These are phyloP conservation scores for Ganoderma meredithae DNA, from an alignment of 1,284 basidiomycete genomes.

Conservation along the genomic window DNA sequence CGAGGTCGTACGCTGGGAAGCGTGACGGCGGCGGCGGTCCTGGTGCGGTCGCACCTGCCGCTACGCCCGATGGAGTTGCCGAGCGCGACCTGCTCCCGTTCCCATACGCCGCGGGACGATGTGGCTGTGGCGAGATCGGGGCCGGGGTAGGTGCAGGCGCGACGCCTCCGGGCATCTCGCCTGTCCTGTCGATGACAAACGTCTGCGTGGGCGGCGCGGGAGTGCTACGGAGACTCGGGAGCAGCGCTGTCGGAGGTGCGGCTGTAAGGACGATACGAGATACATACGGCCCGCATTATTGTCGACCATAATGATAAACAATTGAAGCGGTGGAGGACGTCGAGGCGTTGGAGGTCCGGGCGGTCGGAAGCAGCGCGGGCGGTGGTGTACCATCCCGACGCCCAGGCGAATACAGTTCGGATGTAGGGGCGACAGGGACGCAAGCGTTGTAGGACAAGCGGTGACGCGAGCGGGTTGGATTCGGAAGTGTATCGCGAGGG, in stretches of 20 bases:
- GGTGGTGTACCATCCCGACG: not conserved
- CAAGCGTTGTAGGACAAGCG: not conserved
- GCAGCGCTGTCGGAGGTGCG: constrained; percentile 33
- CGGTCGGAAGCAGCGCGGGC: not conserved
- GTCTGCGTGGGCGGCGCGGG: constrained; percentile 36
- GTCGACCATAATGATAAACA: no score
- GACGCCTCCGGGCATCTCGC: constrained; percentile 83
- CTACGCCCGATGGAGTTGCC: constrained; percentile 17
- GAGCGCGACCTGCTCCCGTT: constrained; percentile 25
- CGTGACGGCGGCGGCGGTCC: constrained; percentile 45
- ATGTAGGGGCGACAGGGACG: not conserved
- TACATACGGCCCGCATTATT: no score
- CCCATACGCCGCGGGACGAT: constrained; percentile 19
- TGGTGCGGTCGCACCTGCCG: constrained; percentile 22
- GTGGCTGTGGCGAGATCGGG: constrained; percentile 28
- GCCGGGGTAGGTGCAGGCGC: constrained; percentile 32
- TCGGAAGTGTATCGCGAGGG: not conserved
- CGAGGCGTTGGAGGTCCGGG: not conserved
- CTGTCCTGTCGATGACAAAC: constrained; percentile 78
- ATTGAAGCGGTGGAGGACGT: not conserved
- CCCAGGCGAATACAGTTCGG: not conserved
- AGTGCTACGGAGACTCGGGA: constrained; percentile 41
- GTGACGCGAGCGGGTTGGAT: not conserved
- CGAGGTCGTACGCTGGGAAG: constrained; percentile 65
- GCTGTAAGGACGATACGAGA: not conserved